These are phyloP conservation scores for Spergularia azorica DNA, from an alignment of 179 eudicot genomes.

Conservation along the genomic window DNA sequence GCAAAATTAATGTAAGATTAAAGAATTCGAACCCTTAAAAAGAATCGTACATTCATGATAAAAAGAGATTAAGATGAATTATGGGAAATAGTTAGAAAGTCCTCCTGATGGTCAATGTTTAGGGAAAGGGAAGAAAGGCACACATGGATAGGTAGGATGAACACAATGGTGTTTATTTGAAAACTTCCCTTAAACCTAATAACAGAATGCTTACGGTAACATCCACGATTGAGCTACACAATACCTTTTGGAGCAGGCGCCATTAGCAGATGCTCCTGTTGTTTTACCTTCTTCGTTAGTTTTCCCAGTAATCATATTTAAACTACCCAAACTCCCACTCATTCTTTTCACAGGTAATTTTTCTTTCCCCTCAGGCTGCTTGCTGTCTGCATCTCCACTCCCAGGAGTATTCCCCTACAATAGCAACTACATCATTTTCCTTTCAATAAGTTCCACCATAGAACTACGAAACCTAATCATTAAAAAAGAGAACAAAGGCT, in stretches of 20 bases:
- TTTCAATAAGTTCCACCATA: neutral
- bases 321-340: constrained; percentile 91
- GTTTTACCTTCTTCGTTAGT: constrained; percentile 67
- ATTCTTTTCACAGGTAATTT: constrained; percentile 93
- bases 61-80: no score
- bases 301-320: constrained; percentile 93
- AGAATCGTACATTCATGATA: no score
- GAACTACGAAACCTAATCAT: neutral
- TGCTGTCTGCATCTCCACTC: constrained; percentile 68
- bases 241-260: constrained; percentile 86
- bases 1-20: no score
- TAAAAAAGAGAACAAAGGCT: neutral
- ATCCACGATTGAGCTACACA: neutral
- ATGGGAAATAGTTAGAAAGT: no score
- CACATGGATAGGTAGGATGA: no score
- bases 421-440: constrained; percentile 21
- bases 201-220: no score
- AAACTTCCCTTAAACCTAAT: no score
- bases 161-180: no score
- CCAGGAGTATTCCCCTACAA: constrained; percentile 63
- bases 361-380: constrained; percentile 86
- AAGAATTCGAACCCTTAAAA: no score
- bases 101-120: no score
- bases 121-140: no score
- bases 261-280: constrained; percentile 65